Evolutionary conservation across 768 basidiomycete genomes (phyloP), one percentile per base, ranked within the genome.

Genomic region (Tephrocybe sp.): DNA sequence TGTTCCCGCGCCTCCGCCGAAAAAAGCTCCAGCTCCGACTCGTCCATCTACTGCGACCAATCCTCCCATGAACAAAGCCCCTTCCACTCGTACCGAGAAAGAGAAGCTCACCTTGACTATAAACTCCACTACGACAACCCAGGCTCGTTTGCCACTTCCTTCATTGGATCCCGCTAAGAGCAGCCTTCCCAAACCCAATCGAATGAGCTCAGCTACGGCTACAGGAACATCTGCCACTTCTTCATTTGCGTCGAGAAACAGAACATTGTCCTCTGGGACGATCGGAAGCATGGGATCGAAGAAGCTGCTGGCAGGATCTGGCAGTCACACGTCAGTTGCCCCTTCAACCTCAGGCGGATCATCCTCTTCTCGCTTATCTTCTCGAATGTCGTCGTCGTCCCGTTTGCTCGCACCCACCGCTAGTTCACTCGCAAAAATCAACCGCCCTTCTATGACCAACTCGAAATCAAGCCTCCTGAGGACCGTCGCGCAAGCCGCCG

Each of bases 361-460:
- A 14, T 43, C 60, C 12, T 54, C 53, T 13, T 65, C 66, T 4
- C 59, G 45, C 48, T 51, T 23, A 60, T 59, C 68, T 0, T 68
- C 60, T 2, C 49, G 45, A 30, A n/a, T 33, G 0, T 48, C 45
- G 10, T 54, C 58, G 4, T 61, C 67, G 2, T 77, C 75, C 2
- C 77, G 83, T 33, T 70, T 90, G 11, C 68, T 86, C 45, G 87
- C 87, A 0, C 88, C 88, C 0, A 90, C 88, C 0, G 87, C 84
- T 1, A 88, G 87, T 58, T 90, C 88, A 1, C 68, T 89, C 19
- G 88, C 88, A 2, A 87, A 83, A 70, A 71, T 63, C 19, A 69
- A 59, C 45, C 58, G 63, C 12, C 32, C 57, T 6, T 56, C 54
- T 3, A 45, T 40, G 4, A 53, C 56, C 9, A 53, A 54, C 5